Conservation (phyloP, 169 alveolate species). For the Cyclospora cayetanensis region DNA sequence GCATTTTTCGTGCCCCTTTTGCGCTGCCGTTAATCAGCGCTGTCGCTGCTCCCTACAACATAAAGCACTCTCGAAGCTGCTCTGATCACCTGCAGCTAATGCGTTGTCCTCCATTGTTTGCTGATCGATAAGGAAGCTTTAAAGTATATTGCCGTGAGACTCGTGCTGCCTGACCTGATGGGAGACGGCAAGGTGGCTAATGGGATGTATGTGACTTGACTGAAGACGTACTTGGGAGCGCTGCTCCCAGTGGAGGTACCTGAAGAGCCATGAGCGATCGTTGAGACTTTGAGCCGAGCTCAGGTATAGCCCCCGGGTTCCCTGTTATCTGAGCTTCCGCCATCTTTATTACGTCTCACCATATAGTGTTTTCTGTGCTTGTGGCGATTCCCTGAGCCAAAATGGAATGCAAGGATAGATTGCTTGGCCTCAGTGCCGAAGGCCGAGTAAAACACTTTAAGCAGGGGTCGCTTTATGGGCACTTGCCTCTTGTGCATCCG, state of each 20-base stretch:
- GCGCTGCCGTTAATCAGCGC: not conserved
- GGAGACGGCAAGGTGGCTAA: constrained; percentile 41
- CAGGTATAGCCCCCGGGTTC: not conserved
- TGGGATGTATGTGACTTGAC: constrained; percentile 53
- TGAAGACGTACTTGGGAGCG: constrained; percentile 69
- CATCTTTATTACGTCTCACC: not conserved
- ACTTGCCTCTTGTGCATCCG: constrained; percentile 64
- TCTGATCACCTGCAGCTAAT: not conserved
- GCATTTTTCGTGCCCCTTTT: not conserved
- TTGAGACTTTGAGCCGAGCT: not conserved
- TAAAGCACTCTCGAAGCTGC: not conserved
- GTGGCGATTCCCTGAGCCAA: constrained; percentile 59
- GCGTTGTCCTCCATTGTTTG: not conserved
- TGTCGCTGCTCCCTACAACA: not conserved
- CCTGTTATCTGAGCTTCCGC: not conserved
- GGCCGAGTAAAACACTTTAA: not conserved
- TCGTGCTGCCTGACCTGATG: constrained; percentile 14
- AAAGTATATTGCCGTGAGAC: not conserved
- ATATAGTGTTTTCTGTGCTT: constrained; percentile 61
- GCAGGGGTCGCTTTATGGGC: not conserved
- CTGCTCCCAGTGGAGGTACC: constrained; percentile 72
- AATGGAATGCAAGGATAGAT: not conserved
- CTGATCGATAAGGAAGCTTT: not conserved
- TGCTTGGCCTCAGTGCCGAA: not conserved
- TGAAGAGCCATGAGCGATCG: not conserved